Percentiles rank a stretch among this genome's conserved stretches.
These are phyloP conservation scores for Quercus aquifolioides DNA, from an alignment of 306 rosid species.

Conservation along the genomic window DNA sequence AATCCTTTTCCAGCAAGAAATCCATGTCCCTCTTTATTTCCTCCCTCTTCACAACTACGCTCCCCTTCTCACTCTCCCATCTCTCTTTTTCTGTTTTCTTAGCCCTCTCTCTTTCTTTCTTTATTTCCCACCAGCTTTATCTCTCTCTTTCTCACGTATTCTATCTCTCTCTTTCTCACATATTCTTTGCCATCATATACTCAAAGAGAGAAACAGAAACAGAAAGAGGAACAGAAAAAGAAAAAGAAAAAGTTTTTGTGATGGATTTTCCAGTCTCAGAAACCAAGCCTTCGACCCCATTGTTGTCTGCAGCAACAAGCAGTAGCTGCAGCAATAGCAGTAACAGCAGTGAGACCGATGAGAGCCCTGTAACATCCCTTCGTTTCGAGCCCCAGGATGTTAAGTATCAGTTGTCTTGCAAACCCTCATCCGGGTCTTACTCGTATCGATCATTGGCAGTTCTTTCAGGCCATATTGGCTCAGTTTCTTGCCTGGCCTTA, in stretches of 20 bases:
- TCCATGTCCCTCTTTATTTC: not conserved
- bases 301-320: conserved; percentile 32
- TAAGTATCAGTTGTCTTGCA: conserved; percentile 4
- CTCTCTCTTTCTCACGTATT: not conserved
- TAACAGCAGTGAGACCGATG: conserved; percentile 42
- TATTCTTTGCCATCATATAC: not conserved
- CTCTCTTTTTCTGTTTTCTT: not conserved
- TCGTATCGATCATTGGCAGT: conserved; percentile 61
- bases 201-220: not conserved
- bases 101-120: not conserved
- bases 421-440: conserved; percentile 32
- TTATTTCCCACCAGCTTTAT: not conserved
- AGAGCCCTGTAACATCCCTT: conserved; percentile 33
- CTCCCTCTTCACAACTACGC: conserved; percentile 12
- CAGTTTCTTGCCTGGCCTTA: conserved; percentile 75
- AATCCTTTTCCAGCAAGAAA: conserved; percentile 40
- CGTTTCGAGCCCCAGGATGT: conserved; percentile 27
- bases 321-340: conserved; percentile 10
- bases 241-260: not conserved
- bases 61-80: conserved; percentile 8
- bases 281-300: conserved; percentile 37
- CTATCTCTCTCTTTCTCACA: not conserved
- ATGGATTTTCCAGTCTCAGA: conserved; percentile 27
- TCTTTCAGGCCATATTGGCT: conserved; percentile 72
- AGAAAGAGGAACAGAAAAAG: not conserved